These are phyloP conservation scores for Cyberlindnera mrakii DNA, from an alignment of 805 yeast genomes.

Conservation along the genomic window DNA sequence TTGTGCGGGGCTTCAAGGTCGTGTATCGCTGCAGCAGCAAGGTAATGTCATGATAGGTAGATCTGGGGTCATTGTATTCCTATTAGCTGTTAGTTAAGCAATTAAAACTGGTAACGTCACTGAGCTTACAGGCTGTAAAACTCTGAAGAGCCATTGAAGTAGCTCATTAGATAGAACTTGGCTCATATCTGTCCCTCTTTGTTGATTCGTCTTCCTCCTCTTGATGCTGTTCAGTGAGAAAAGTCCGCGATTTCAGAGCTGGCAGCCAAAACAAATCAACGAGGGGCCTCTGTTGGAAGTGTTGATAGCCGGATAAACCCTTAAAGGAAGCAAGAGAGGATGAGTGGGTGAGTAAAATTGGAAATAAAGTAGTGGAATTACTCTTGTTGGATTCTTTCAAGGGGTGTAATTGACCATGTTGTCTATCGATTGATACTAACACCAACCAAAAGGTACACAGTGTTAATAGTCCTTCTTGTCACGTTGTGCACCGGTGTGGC, in stretches of 20 bases:
- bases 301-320: neutral
- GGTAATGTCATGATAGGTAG: slow-evolving; percentile 58
- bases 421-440: neutral
- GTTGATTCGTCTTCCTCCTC: too few relatives aligned
- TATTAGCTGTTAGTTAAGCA: slow-evolving; percentile 6
- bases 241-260: too few relatives aligned
- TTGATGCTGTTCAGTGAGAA: too few relatives aligned
- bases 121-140: slow-evolving; percentile 40
- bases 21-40: slow-evolving; percentile 44
- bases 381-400: too few relatives aligned
- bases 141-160: slow-evolving; percentile 53
- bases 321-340: neutral
- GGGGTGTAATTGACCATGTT: too few relatives aligned
- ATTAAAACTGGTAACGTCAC: neutral
- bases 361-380: too few relatives aligned
- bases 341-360: slow-evolving; percentile 9
- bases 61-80: slow-evolving; percentile 54
- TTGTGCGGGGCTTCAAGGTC: slow-evolving; percentile 63
- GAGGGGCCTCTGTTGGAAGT: neutral
- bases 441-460: slow-evolving; percentile 6
- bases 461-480: slow-evolving; percentile 6
- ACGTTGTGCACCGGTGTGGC: slow-evolving; percentile 44
- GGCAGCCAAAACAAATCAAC: too few relatives aligned
- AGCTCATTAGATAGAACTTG: slow-evolving; percentile 23
- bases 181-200: too few relatives aligned